Base-by-base conservation (phyloP, 2,329 filamentous ascomycete species). In the Colletotrichum tabaci region DNA sequence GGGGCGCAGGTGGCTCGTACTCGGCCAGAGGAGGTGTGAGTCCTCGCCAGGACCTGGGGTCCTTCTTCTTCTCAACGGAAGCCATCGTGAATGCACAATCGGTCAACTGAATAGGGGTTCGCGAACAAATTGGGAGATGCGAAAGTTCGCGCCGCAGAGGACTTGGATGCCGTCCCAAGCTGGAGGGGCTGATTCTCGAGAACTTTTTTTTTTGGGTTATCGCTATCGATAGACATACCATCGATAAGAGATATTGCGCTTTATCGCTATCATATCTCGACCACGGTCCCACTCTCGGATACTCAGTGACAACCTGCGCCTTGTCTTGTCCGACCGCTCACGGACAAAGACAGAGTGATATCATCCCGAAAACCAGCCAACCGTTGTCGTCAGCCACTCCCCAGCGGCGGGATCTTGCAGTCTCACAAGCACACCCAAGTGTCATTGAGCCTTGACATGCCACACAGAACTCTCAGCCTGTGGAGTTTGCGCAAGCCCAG, bases 21-120 rank as follows among this genome's bases (percentile, higher is more conserved):
- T 81, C 78, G 42, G 82, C 77, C n/a, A 85, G 77, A 4, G 80
- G 77, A 16, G 83, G 82, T 10, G 78, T 80, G 38, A 85, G 79
- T 7, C 77, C 75, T 63, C 79, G 79, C 84, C 84, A 85, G 53
- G 85, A 86, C 74, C 89, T 81, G 62, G 84, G 80, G 66, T 87
- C 84, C 78, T 84, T 84, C 81, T 85, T 87, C 30, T 80, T 76
- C 44, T 77, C 72, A 57, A 81, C 79, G 5, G 79, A 75, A 6
- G 80, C 77, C 82, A 84, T 82, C 16, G 50, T 52, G 58, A 38
- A 21, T 16, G 42, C 53, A 61, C 26, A 49, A 57, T 63, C 18
- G 42, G 6, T 26, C 16, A 38, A 15, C 61, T 50, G 21, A 3
- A 23, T 23, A 38, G 13, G 21, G 23, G 15, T n/a, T 21, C 23